Percentiles rank a stretch among this genome's conserved stretches.
These are phyloP conservation scores for Alternaria rosae DNA, from an alignment of 2,329 filamentous ascomycete species.

Conservation along the genomic window DNA sequence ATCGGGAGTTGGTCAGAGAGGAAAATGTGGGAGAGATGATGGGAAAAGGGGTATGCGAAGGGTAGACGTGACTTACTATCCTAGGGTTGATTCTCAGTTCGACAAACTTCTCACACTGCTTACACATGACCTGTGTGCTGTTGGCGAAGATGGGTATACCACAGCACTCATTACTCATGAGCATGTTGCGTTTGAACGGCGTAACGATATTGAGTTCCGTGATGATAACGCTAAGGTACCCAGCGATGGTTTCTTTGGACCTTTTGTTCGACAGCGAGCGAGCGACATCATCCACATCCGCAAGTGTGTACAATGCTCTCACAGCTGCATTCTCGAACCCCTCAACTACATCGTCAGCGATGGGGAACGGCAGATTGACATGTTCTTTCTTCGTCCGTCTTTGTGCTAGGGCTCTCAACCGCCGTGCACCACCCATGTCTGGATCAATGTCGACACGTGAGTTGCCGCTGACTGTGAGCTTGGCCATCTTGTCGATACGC, in stretches of 20 bases:
- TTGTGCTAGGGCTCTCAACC: constrained; percentile 60
- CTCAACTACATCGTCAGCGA: constrained; percentile 33
- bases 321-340: constrained; percentile 32
- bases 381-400: constrained; percentile 59
- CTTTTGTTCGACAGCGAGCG: constrained; percentile 32
- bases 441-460: constrained; percentile 65
- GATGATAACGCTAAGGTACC: constrained; percentile 56
- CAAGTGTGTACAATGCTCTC: constrained; percentile 53
- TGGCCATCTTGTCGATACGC: constrained; percentile 46
- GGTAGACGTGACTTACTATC: constrained; percentile 39
- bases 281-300: constrained; percentile 54
- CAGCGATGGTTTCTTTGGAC: constrained; percentile 48
- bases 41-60: background rate
- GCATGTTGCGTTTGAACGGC: constrained; percentile 53
- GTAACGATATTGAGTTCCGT: constrained; percentile 52
- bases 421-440: constrained; percentile 59
- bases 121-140: constrained; percentile 48
- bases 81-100: constrained; percentile 53
- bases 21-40: background rate
- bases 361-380: constrained; percentile 59
- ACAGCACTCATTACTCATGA: constrained; percentile 60
- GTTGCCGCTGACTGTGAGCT: constrained; percentile 51
- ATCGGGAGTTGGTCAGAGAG: background rate
- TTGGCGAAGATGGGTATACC: constrained; percentile 64
- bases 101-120: constrained; percentile 50